Conservation (phyloP, 202 grass and related monocot genomes). For the Schoenoplectus triqueter region DNA sequence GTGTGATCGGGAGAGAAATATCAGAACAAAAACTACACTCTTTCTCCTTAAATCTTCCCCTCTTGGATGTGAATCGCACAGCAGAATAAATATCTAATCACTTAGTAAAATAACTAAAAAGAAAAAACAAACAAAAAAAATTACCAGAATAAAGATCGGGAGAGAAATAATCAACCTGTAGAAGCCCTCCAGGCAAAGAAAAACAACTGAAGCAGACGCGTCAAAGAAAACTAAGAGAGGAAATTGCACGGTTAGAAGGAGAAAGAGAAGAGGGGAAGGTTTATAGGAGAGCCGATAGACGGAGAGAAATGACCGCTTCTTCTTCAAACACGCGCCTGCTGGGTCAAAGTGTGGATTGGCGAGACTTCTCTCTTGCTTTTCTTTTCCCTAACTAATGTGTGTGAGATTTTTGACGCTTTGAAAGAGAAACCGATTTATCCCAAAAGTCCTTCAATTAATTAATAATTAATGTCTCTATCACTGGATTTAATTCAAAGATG, state of each 20-base stretch:
- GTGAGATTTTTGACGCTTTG: not conserved
- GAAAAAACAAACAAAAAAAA: not conserved
- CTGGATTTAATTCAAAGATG: not conserved
- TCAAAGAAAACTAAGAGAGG: slow-evolving; percentile 8
- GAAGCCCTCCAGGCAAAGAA: slow-evolving; percentile 25
- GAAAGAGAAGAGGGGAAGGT: not conserved
- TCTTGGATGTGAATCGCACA: not conserved
- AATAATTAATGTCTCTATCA: not conserved
- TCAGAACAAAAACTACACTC: slow-evolving; percentile 19
- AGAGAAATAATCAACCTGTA: not conserved
- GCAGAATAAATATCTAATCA: not conserved
- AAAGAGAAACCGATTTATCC: not conserved
- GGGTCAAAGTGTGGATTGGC: not conserved
- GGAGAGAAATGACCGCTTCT: not conserved
- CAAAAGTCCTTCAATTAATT: not conserved
- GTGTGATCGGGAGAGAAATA: too few relatives aligned
- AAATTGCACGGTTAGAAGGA: not conserved
- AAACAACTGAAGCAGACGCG: slow-evolving; percentile 17
- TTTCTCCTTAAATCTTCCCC: not conserved
- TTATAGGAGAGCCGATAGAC: not conserved
- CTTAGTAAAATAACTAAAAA: not conserved
- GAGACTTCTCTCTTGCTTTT: not conserved
- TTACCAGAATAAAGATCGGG: slow-evolving; percentile 21
- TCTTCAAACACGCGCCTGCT: slow-evolving; percentile 27
- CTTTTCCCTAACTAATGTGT: not conserved